Percentiles rank a stretch among this genome's conserved stretches.
These are phyloP conservation scores for Arachis monticola DNA, from an alignment of 331 rosid genomes.

Conservation along the genomic window DNA sequence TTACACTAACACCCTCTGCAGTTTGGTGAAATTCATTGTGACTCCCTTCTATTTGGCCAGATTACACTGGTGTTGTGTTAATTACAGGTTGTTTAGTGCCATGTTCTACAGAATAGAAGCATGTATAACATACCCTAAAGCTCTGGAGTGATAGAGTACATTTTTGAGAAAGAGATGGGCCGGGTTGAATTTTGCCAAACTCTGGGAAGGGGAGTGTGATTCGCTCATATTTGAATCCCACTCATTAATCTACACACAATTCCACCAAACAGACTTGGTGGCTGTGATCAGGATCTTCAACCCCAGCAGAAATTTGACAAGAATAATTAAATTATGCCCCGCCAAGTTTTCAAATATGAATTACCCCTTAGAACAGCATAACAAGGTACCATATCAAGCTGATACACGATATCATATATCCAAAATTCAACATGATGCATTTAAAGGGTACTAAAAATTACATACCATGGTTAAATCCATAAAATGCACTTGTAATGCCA, in stretches of 20 bases:
- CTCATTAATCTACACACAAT: background rate
- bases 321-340: background rate
- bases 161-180: too few relatives aligned
- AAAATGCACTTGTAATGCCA: constrained; percentile 90
- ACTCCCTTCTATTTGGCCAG: too few relatives aligned
- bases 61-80: too few relatives aligned
- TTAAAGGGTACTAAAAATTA: background rate
- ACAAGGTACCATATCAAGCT: constrained; percentile 20
- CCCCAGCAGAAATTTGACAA: background rate
- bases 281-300: background rate
- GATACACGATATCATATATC: constrained; percentile 7
- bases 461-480: constrained; percentile 90
- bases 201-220: too few relatives aligned
- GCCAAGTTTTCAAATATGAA: constrained; percentile 7
- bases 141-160: too few relatives aligned
- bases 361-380: constrained; percentile 12
- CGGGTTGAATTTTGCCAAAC: too few relatives aligned
- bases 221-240: background rate
- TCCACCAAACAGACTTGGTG: background rate
- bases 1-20: too few relatives aligned
- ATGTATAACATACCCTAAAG: too few relatives aligned
- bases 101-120: too few relatives aligned
- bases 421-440: background rate
- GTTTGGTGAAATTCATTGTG: too few relatives aligned
- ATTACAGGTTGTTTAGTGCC: too few relatives aligned